phyloP scores from a whole-genome alignment of 2,329 filamentous ascomycete genomes.

The Tolypocladium amazonense region DNA sequence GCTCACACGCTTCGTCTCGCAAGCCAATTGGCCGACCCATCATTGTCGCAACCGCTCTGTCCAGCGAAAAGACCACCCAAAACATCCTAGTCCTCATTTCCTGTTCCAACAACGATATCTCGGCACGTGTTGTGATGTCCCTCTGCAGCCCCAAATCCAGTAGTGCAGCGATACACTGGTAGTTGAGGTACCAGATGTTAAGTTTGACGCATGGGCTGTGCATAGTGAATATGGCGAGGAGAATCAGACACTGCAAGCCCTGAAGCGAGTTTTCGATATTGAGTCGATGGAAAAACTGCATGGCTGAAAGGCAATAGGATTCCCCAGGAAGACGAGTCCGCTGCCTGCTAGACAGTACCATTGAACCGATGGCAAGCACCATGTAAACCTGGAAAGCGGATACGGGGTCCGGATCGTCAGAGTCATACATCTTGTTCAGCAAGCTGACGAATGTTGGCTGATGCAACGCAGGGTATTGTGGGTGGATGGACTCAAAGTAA shows the following conservation, averaged over 20 bases:
- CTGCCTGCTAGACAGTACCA: conserved; percentile 16
- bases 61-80: conserved; percentile 41
- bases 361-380: conserved; percentile 33
- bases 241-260: conserved; percentile 36
- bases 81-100: conserved; percentile 46
- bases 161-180: conserved; percentile 40
- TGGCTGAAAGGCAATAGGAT: conserved; percentile 36
- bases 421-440: conserved; percentile 24
- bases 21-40: conserved; percentile 46
- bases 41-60: conserved; percentile 41
- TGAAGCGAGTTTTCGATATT: conserved; percentile 36
- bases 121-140: conserved; percentile 29
- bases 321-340: conserved; percentile 33
- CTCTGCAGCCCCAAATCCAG: conserved; percentile 42
- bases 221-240: conserved; percentile 37
- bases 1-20: conserved; percentile 42
- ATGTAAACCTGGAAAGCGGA: conserved; percentile 38
- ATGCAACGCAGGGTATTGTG: conserved; percentile 39
- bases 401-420: conserved; percentile 15
- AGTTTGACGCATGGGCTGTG: conserved; percentile 36
- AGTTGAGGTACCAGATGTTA: conserved; percentile 45
- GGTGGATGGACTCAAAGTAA: conserved; percentile 38
- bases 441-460: conserved; percentile 28
- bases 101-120: conserved; percentile 35
- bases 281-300: conserved; percentile 33